Base-by-base conservation (phyloP, 1,139 yeast species). In the Pichia sorboxylosa region DNA sequence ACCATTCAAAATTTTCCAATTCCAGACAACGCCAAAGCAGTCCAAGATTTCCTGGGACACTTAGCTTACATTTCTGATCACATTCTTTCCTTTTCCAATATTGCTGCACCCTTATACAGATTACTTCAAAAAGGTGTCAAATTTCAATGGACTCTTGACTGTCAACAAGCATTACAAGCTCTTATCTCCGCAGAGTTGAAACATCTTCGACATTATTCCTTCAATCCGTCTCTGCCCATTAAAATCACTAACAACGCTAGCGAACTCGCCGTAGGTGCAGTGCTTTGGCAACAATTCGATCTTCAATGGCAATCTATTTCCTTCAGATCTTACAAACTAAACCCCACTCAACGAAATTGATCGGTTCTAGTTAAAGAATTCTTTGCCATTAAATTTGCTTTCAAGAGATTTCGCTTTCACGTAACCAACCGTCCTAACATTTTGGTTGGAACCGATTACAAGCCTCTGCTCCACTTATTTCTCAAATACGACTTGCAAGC, bases 261-360 rank as follows among this genome's bases (percentile, higher is more conserved):
- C n/a, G 13, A 24, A 8, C 13, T 24, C 2, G 26, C 26, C 13
- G n/a, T 24, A n/a, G 26, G 26, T 7, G 26, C 26, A 8, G 26
- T 24, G 10, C 13, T 24, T 8, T 24, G 26, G 26, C 26, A 24
- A 24, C 26, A 24, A 24, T 24, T 24, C 13, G 26, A 24, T 13
- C 13, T 11, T 8, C 8, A 11, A 2, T 24, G 26, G 26, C 13
- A 24, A 11, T 13, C 26, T 8, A 24, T 24, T 11, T 24, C 9
- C 15, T 24, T n/a, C 26, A 24, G 13, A 13, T 24, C 26, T 8
- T 9, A 24, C 10, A 24, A n/a, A 11, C 13, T 24, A 8, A 24
- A 7, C n/a, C 8, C 2, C 8, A 3, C 26, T 11, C 26, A 24
- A 24, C 2, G 7, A 9, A 24, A 24, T 24, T 3, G 26, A 13